Evolutionary conservation across 768 basidiomycete genomes (phyloP).

Genomic region (Floccularia luteovirens): DNA sequence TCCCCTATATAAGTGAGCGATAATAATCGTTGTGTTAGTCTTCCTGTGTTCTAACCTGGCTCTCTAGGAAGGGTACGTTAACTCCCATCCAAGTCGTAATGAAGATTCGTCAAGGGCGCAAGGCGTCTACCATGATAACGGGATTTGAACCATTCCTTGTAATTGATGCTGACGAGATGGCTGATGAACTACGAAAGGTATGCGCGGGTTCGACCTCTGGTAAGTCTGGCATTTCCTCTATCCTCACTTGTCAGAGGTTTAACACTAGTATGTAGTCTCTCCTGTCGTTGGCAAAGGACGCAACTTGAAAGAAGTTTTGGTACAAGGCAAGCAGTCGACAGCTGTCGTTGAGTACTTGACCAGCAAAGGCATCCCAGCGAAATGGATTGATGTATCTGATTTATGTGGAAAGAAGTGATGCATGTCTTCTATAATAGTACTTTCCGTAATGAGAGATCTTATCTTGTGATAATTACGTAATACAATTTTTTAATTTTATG

Average conservation of each 20-base stretch:
- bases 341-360: slow-evolving; percentile 60
- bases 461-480: background rate
- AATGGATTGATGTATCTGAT: slow-evolving; percentile 63
- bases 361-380: slow-evolving; percentile 69
- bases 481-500: no score
- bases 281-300: slow-evolving; percentile 48
- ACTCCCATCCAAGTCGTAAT: slow-evolving; percentile 61
- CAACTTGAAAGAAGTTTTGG: slow-evolving; percentile 60
- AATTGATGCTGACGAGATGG: slow-evolving; percentile 62
- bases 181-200: slow-evolving; percentile 66
- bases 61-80: slow-evolving; percentile 64
- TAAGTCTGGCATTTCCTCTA: slow-evolving; percentile 22
- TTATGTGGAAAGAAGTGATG: slow-evolving; percentile 37
- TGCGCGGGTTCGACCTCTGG: slow-evolving; percentile 81
- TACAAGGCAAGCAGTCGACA: slow-evolving; percentile 79
- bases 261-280: slow-evolving; percentile 35
- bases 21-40: background rate
- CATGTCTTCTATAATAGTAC: background rate
- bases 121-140: slow-evolving; percentile 67
- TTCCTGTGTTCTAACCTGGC: background rate
- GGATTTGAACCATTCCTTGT: slow-evolving; percentile 74
- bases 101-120: slow-evolving; percentile 74
- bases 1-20: slow-evolving; percentile 47
- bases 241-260: background rate
- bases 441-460: background rate